Evolutionary conservation across 768 basidiomycete species (phyloP).

Genomic region (Kwoniella mangroviensis): DNA sequence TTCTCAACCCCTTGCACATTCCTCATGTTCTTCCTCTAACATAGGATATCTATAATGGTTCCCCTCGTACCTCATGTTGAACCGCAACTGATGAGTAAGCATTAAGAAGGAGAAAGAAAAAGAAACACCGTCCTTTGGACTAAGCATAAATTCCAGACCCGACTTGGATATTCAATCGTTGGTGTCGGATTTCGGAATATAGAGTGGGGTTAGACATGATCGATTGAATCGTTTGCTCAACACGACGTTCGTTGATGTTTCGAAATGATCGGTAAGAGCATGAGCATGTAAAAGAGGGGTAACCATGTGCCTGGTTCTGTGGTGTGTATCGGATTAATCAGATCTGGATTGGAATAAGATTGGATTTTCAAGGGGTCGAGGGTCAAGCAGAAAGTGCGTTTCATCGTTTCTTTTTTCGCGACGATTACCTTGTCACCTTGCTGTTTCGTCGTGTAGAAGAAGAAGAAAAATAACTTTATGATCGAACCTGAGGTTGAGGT

Average conservation of each 20-base stretch:
- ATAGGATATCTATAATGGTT: neutral
- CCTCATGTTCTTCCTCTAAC: conserved; percentile 12
- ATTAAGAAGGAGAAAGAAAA: neutral
- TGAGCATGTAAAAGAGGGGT: neutral
- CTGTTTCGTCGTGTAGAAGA: neutral
- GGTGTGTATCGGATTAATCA: neutral
- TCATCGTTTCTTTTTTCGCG: neutral
- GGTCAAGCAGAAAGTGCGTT: neutral
- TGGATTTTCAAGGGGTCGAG: neutral
- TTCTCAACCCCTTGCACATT: neutral
- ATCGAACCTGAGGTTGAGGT: too few relatives aligned
- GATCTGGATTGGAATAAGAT: neutral
- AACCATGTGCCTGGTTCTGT: neutral
- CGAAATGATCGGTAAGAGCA: conserved; percentile 10
- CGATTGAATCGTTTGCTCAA: too few relatives aligned
- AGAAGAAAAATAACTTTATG: too few relatives aligned
- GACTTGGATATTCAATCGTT: neutral
- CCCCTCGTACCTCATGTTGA: conserved; percentile 4
- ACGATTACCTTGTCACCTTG: neutral
- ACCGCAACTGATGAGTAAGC: neutral
- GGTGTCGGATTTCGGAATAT: neutral
- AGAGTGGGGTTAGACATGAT: neutral
- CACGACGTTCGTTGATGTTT: neutral
- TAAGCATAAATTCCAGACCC: neutral
- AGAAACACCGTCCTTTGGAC: neutral